A percentile compares a stretch with the other conserved stretches of the same genome.
Evolutionary conservation across 257 asterid species (phyloP).

Genomic region (Sherardia arvensis): DNA sequence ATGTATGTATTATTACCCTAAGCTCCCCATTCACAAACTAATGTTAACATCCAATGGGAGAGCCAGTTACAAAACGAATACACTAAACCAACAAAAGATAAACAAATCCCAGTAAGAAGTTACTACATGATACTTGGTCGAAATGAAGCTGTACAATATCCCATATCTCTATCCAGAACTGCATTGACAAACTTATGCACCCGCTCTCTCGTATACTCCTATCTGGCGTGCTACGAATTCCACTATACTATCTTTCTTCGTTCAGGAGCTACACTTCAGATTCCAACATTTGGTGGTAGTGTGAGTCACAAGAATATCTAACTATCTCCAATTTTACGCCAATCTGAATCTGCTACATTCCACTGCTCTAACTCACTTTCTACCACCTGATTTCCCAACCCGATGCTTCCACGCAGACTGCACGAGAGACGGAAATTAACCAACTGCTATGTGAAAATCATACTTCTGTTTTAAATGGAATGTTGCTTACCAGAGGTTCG

Average conservation of each 20-base stretch:
- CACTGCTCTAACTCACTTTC: slow-evolving; percentile 13
- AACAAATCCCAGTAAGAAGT: too few species aligned
- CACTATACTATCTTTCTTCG: slow-evolving; percentile 8
- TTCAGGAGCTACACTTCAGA: slow-evolving; percentile 5
- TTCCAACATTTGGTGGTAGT: slow-evolving; percentile 2
- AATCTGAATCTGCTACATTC: neutral
- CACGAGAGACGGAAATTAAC: slow-evolving; percentile 22
- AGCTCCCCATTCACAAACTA: neutral
- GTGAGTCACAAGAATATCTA: neutral
- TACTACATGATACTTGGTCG: slow-evolving; percentile 1
- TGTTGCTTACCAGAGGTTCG: slow-evolving; percentile 64
- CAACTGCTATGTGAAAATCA: neutral
- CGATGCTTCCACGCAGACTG: slow-evolving; percentile 83
- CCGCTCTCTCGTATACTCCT: slow-evolving; percentile 1
- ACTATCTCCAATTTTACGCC: slow-evolving; percentile 7
- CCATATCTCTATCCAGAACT: slow-evolving; percentile 10
- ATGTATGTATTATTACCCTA: neutral
- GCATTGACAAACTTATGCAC: slow-evolving; percentile 6
- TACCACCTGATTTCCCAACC: slow-evolving; percentile 38
- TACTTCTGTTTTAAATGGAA: neutral
- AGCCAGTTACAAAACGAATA: neutral
- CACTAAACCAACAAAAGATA: neutral
- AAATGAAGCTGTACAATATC: slow-evolving; percentile 16
- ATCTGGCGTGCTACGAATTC: slow-evolving; percentile 11
- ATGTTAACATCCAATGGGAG: neutral